Percentiles rank a stretch among this genome's conserved stretches.
These are phyloP conservation scores for Fabrea salina DNA, from an alignment of 169 alveolate genomes.

Conservation along the genomic window DNA sequence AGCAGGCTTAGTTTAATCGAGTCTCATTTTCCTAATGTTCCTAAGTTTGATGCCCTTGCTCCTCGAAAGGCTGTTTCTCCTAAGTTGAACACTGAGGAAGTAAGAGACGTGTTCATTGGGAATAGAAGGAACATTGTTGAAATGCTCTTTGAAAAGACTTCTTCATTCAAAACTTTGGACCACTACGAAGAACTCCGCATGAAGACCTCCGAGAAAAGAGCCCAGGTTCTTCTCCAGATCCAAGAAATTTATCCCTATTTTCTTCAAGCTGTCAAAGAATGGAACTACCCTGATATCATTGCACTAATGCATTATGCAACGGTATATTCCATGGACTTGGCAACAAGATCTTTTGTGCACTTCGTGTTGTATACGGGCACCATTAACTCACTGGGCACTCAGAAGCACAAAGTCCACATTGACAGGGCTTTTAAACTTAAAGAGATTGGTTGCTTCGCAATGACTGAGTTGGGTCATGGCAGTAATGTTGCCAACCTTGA, in stretches of 20 bases:
- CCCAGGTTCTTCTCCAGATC: background rate
- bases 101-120: too few species aligned
- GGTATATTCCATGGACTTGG: background rate
- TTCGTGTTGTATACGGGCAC: background rate
- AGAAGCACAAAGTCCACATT: slow-evolving; percentile 1
- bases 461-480: slow-evolving; percentile 82
- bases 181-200: background rate
- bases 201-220: too few species aligned
- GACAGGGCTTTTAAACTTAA: slow-evolving; percentile 7
- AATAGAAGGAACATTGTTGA: background rate
- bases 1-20: too few species aligned
- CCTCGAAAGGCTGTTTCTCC: background rate
- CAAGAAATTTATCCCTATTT: background rate
- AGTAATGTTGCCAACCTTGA: slow-evolving; percentile 63
- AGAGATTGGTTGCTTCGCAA: slow-evolving; percentile 17
- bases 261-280: background rate
- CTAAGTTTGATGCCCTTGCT: too few species aligned
- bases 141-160: background rate
- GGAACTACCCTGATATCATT: too few species aligned
- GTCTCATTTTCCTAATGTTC: too few species aligned
- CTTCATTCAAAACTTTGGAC: background rate
- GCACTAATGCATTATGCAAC: too few species aligned
- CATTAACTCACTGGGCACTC: slow-evolving; percentile 3
- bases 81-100: too few species aligned
- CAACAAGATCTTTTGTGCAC: background rate